These are phyloP conservation scores for Xylaria hypoxylon DNA, from an alignment of 2,329 filamentous ascomycete genomes.

Conservation along the genomic window DNA sequence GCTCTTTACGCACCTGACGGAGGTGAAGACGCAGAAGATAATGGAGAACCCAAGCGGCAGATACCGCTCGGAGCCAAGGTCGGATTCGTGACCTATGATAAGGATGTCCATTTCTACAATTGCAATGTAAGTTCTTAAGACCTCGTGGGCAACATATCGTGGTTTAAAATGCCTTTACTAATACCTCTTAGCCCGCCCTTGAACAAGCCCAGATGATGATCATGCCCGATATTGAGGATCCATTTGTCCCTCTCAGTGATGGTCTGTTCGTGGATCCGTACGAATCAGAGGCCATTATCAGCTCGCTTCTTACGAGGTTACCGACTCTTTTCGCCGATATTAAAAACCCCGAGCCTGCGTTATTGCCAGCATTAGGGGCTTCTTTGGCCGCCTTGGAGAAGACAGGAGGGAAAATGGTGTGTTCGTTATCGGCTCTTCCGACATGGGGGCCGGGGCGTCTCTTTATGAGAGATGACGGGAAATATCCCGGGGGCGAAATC, in stretches of 20 bases:
- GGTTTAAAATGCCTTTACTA: conserved; percentile 9
- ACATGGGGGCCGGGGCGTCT: conserved; percentile 91
- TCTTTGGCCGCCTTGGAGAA: conserved; percentile 84
- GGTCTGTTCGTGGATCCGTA: conserved; percentile 95
- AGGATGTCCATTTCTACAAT: conserved; percentile 98
- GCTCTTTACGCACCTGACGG: conserved; percentile 82
- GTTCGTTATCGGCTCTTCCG: conserved; percentile 86
- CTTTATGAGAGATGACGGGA: conserved; percentile 87
- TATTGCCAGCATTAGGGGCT: conserved; percentile 86
- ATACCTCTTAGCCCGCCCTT: conserved; percentile 69
- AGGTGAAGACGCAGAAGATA: conserved; percentile 63
- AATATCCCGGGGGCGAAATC: conserved; percentile 84
- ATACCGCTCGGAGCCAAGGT: conserved; percentile 86
- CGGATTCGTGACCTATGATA: conserved; percentile 95
- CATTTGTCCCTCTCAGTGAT: conserved; percentile 91
- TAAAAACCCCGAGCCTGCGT: conserved; percentile 90
- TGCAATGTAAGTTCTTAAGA: conserved; percentile 71
- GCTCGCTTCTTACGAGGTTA: conserved; percentile 83
- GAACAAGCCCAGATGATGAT: conserved; percentile 97
- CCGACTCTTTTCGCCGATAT: conserved; percentile 87
- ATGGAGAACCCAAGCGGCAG: conserved; percentile 64
- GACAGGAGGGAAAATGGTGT: conserved; percentile 93
- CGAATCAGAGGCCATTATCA: conserved; percentile 85
- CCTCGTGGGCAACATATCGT: not conserved
- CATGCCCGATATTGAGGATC: conserved; percentile 97